Conservation (phyloP, 805 yeast species). For the Yarrowia porcina region DNA sequence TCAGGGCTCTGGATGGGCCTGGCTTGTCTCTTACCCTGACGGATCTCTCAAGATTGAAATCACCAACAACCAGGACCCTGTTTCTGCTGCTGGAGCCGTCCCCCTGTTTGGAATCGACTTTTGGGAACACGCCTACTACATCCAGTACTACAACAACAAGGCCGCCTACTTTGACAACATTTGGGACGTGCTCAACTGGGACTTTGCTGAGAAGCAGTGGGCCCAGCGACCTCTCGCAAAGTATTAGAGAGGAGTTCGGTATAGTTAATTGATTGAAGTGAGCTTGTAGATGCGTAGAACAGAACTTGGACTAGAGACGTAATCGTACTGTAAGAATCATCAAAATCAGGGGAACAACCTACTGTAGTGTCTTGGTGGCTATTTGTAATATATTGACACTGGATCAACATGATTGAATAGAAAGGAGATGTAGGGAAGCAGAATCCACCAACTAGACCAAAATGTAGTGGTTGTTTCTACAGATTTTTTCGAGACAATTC, state of each 20-base stretch:
- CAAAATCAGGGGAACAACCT: no score
- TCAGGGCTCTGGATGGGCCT: conserved; percentile 95
- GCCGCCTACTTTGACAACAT: conserved; percentile 85
- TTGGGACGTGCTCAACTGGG: conserved; percentile 91
- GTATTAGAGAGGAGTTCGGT: background rate
- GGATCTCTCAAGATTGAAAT: conserved; percentile 73
- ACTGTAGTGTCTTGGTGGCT: no score
- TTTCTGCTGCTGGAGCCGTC: conserved; percentile 51
- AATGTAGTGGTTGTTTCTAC: no score
- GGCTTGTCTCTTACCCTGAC: conserved; percentile 70
- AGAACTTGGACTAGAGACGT: no score
- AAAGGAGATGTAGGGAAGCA: no score
- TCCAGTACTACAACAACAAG: conserved; percentile 86
- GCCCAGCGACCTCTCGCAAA: conserved; percentile 13
- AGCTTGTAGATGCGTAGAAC: no score
- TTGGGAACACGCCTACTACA: conserved; percentile 94
- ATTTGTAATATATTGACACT: no score
- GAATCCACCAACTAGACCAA: no score
- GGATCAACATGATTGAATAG: no score
- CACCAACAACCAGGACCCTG: conserved; percentile 84
- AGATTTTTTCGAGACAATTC: no score
- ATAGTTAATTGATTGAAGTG: background rate
- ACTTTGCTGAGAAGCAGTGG: conserved; percentile 68
- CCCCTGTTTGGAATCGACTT: conserved; percentile 87
- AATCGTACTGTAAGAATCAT: no score